Evolutionary conservation across 768 basidiomycete genomes (phyloP).

Genomic region (Tricholoma furcatifolium): DNA sequence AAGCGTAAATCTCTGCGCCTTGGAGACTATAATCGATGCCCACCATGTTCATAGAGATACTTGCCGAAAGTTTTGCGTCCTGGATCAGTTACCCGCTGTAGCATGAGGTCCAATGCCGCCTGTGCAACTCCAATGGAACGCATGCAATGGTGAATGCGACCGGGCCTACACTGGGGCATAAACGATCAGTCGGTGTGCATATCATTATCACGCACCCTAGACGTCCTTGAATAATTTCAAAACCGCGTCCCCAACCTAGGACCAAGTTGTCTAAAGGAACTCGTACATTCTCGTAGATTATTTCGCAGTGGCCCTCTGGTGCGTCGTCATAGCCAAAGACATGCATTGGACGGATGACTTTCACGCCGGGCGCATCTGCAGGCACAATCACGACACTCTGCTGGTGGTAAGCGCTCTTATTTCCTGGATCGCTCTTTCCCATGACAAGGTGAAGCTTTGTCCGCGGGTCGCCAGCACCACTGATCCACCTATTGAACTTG

Average conservation of each 20-base stretch:
- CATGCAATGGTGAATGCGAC: constrained; percentile 99
- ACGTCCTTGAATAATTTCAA: constrained; percentile 97
- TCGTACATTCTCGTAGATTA: constrained; percentile 91
- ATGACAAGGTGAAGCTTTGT: constrained; percentile 90
- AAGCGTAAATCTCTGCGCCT: background rate
- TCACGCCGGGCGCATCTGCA: constrained; percentile 81
- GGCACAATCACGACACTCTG: constrained; percentile 98
- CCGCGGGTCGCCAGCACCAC: constrained; percentile 92
- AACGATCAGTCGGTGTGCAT: background rate
- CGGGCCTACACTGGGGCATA: constrained; percentile 53
- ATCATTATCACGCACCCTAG: constrained; percentile 60
- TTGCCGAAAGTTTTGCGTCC: constrained; percentile 92
- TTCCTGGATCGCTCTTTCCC: constrained; percentile 89
- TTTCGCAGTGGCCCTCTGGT: constrained; percentile 95
- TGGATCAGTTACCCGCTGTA: constrained; percentile 92
- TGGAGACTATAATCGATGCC: constrained; percentile 12
- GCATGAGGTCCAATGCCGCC: constrained; percentile 81
- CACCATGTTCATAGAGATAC: constrained; percentile 86
- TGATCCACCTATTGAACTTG: constrained; percentile 79
- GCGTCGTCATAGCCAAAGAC: constrained; percentile 96
- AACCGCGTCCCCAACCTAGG: constrained; percentile 92
- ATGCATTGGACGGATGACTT: constrained; percentile 86
- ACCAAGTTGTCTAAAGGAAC: constrained; percentile 83
- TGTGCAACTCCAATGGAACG: constrained; percentile 90
- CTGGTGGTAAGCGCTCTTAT: constrained; percentile 72